phyloP scores from a whole-genome alignment of 768 basidiomycete genomes.

The Rhizopogon vesiculosus region DNA sequence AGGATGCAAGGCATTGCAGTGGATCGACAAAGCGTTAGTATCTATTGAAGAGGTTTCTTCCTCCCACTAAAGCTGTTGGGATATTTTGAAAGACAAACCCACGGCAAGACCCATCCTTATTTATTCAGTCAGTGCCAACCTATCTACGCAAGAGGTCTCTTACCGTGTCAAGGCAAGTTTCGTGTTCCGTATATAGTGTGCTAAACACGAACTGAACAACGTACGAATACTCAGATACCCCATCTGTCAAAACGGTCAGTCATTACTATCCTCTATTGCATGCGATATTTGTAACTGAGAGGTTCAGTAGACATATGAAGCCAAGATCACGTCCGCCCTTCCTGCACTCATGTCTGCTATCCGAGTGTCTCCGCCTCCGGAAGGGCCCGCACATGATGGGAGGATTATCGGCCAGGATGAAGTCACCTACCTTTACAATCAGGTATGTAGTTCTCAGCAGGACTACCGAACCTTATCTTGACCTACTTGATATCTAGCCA shows the following conservation, averaged over 20 bases:
- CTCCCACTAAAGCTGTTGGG: neutral
- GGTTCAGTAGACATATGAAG: slow-evolving; percentile 67
- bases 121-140: slow-evolving; percentile 94
- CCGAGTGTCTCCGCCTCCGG: slow-evolving; percentile 68
- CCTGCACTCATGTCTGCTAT: slow-evolving; percentile 86
- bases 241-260: slow-evolving; percentile 78
- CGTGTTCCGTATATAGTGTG: neutral
- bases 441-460: slow-evolving; percentile 43
- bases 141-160: slow-evolving; percentile 77
- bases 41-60: neutral
- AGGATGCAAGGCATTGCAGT: slow-evolving; percentile 72
- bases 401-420: slow-evolving; percentile 69
- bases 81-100: slow-evolving; percentile 58
- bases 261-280: neutral
- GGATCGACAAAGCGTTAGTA: slow-evolving; percentile 75
- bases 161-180: slow-evolving; percentile 67
- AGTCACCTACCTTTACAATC: slow-evolving; percentile 73
- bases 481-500: slow-evolving; percentile 38
- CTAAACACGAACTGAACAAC: too few species aligned
- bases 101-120: slow-evolving; percentile 80
- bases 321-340: slow-evolving; percentile 69
- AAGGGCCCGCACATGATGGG: slow-evolving; percentile 67
- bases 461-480: neutral
- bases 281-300: neutral
- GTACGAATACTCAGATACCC: slow-evolving; percentile 52